phyloP scores from a whole-genome alignment of 2,329 filamentous ascomycete species.

The Didymella exigua region DNA sequence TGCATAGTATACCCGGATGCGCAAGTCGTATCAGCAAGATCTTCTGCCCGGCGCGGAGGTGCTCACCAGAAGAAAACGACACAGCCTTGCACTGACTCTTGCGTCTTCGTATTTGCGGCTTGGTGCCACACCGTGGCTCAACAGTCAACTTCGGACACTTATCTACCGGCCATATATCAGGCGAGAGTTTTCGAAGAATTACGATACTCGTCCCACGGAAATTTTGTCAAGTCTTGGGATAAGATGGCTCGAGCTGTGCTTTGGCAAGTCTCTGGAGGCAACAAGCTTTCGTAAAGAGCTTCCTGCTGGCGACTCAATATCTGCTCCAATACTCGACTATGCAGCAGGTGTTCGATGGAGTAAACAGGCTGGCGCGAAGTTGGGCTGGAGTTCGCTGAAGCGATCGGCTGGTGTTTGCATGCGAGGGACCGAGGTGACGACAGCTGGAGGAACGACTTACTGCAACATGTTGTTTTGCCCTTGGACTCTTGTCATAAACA shows the following conservation, averaged over 20 bases:
- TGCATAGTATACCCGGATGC: background rate
- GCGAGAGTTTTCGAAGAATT: background rate
- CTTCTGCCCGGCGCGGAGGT: background rate
- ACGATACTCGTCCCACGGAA: background rate
- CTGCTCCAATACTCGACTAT: background rate
- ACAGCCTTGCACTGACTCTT: background rate
- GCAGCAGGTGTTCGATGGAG: background rate
- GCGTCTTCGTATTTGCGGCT: background rate
- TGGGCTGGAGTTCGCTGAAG: background rate
- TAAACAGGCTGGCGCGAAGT: background rate
- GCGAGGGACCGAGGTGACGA: background rate
- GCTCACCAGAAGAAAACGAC: background rate
- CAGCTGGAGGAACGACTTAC: background rate
- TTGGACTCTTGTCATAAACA: background rate
- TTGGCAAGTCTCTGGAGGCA: background rate
- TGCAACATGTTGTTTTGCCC: background rate
- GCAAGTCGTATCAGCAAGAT: background rate
- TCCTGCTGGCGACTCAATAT: background rate
- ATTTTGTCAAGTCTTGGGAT: background rate
- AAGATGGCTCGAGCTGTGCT: background rate
- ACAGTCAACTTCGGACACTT: background rate
- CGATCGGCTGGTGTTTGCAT: background rate
- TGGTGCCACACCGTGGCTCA: background rate
- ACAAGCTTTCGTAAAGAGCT: background rate
- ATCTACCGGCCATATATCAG: background rate